Percentiles rank a stretch among this genome's conserved stretches.
Evolutionary conservation across 73 alveolate species (phyloP).

Genomic region (Paramecium octaurelia): DNA sequence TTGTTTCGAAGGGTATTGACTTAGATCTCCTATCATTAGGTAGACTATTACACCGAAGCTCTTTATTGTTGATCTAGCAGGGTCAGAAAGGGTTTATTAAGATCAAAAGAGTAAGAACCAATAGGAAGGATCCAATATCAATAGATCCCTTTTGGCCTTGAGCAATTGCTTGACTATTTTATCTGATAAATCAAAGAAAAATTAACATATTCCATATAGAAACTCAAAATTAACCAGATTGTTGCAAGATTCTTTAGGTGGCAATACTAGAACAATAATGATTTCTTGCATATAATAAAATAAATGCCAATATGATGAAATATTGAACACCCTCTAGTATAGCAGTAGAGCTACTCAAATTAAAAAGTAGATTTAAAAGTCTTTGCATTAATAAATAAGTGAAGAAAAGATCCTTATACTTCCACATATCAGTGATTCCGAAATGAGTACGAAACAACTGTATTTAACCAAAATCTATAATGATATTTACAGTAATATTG

Average conservation of each 20-base stretch:
- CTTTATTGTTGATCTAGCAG: constrained; percentile 94
- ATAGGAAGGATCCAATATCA: constrained; percentile 92
- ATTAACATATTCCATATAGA: constrained; percentile 91
- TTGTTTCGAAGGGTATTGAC: neutral
- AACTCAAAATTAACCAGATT: constrained; percentile 93
- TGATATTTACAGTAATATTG: constrained; percentile 25
- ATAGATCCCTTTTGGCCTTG: constrained; percentile 90
- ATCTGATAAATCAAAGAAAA: constrained; percentile 73
- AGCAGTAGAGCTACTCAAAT: constrained; percentile 94
- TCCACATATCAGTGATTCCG: neutral
- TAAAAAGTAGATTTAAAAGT: constrained; percentile 77
- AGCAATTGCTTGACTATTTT: constrained; percentile 93
- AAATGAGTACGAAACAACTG: neutral
- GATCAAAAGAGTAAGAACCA: constrained; percentile 75
- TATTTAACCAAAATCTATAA: constrained; percentile 33
- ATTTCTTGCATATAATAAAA: constrained; percentile 91
- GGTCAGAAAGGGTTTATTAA: constrained; percentile 88
- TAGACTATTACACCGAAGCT: constrained; percentile 65
- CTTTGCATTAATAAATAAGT: neutral
- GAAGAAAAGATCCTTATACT: neutral
- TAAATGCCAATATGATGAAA: constrained; percentile 82
- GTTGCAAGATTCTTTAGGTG: constrained; percentile 94
- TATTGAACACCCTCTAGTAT: constrained; percentile 89
- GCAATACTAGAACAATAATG: constrained; percentile 94
- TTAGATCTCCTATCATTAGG: constrained; percentile 42